phyloP scores from a whole-genome alignment of 176 grass and related monocot species.

The Musa troglodytarum region DNA sequence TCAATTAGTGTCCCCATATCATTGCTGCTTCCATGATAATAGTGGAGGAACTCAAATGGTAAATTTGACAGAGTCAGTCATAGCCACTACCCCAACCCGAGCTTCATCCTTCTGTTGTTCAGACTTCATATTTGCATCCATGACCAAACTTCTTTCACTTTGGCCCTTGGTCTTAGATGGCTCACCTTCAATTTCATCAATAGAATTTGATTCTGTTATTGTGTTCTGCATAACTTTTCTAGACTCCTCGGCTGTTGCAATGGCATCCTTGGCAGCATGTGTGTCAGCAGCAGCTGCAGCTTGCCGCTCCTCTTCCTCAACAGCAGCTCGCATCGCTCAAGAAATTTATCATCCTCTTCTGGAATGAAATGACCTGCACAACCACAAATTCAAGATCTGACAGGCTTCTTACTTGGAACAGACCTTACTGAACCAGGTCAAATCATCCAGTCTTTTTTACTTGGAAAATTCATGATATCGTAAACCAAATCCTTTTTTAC shows the following conservation, averaged over 20 bases:
- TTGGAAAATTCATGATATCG: no score
- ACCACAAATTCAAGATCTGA: conserved; percentile 5
- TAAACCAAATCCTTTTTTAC: no score
- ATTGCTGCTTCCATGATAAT: conserved; percentile 89
- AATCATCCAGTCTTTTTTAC: not conserved
- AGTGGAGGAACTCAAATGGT: conserved; percentile 94
- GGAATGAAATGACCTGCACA: conserved; percentile 90
- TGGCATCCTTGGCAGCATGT: conserved; percentile 75
- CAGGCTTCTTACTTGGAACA: not conserved
- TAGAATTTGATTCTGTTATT: conserved; percentile 28
- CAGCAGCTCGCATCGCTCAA: conserved; percentile 87
- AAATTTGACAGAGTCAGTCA: conserved; percentile 60
- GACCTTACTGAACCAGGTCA: not conserved
- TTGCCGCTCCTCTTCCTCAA: conserved; percentile 94
- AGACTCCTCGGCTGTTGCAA: conserved; percentile 79
- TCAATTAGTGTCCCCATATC: conserved; percentile 96
- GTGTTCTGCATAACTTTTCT: conserved; percentile 39
- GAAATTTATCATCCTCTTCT: conserved; percentile 96
- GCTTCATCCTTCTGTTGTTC: conserved; percentile 34
- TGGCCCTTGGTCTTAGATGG: conserved; percentile 15
- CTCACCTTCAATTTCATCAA: conserved; percentile 23
- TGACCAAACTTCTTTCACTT: conserved; percentile 30
- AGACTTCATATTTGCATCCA: conserved; percentile 24
- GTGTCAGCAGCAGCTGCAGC: conserved; percentile 64
- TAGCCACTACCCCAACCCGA: conserved; percentile 26